Conservation (phyloP, 495 filamentous ascomycete genomes). For the Xylaria flabelliformis region DNA sequence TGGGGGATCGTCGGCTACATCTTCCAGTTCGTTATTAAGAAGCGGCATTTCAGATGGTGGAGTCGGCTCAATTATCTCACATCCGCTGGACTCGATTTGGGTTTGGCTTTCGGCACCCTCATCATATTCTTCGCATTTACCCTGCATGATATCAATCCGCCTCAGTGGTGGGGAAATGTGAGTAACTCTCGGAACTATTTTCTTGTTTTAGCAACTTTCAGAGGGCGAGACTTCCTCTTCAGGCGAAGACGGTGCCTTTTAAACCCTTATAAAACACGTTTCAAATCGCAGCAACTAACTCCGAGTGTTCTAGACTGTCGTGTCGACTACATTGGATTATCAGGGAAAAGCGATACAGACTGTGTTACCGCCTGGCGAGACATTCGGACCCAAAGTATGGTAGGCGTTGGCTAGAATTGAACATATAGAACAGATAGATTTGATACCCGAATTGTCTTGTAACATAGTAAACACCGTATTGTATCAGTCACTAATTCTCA, state of each 20-base stretch:
- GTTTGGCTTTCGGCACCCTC: conserved; percentile 66
- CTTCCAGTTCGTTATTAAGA: conserved; percentile 67
- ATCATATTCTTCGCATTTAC: conserved; percentile 67
- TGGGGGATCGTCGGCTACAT: conserved; percentile 71
- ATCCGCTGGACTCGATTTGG: conserved; percentile 66
- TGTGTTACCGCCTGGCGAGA: conserved; percentile 55
- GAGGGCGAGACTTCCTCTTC: no score
- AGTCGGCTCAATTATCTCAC: conserved; percentile 68
- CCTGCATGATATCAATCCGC: conserved; percentile 54
- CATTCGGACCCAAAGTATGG: conserved; percentile 65
- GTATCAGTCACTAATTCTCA: not conserved
- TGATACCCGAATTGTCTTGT: not conserved
- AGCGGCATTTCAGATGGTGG: conserved; percentile 70
- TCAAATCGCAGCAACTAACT: not conserved
- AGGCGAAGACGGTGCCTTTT: no score
- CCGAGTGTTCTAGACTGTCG: conserved; percentile 44
- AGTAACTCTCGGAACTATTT: conserved; percentile 5
- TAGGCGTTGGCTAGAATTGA: conserved; percentile 23
- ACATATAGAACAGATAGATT: not conserved
- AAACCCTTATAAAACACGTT: no score
- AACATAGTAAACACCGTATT: not conserved
- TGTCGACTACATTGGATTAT: conserved; percentile 57
- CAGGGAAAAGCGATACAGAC: conserved; percentile 59
- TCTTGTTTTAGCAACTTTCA: no score
- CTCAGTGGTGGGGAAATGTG: conserved; percentile 62